Conservation (phyloP, 108 stramenopile genomes). For the Nitzschia sp. region DNA sequence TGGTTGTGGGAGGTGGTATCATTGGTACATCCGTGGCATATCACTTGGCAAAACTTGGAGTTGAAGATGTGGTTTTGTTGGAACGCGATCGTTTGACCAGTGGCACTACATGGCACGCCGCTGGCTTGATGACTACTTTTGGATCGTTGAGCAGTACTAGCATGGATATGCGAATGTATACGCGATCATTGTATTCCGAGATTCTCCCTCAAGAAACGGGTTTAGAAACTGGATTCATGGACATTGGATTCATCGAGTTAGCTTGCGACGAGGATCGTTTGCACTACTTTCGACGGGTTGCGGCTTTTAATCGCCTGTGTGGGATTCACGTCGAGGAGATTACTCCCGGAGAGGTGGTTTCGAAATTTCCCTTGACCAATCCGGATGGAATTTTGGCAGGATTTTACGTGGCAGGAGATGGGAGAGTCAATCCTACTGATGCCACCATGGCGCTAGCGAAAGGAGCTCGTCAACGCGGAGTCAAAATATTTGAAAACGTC, state of each 20-base stretch:
- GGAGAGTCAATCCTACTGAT: slow-evolving; percentile 80
- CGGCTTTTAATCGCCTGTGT: slow-evolving; percentile 70
- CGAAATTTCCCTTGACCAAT: slow-evolving; percentile 49
- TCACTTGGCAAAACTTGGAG: slow-evolving; percentile 60
- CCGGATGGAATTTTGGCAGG: slow-evolving; percentile 64
- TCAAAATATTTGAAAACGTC: slow-evolving; percentile 37
- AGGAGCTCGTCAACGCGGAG: slow-evolving; percentile 53
- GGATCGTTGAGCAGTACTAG: slow-evolving; percentile 42
- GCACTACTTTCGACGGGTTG: slow-evolving; percentile 64
- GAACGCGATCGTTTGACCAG: slow-evolving; percentile 62
- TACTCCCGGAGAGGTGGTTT: slow-evolving; percentile 42
- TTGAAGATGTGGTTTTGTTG: slow-evolving; percentile 58
- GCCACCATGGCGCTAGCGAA: slow-evolving; percentile 65
- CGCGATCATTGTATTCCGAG: slow-evolving; percentile 53
- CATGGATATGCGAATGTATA: slow-evolving; percentile 57
- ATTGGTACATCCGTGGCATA: slow-evolving; percentile 80
- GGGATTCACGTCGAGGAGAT: slow-evolving; percentile 78
- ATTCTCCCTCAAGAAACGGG: slow-evolving; percentile 70
- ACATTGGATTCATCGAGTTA: slow-evolving; percentile 75
- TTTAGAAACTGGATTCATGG: slow-evolving; percentile 58
- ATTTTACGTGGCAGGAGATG: slow-evolving; percentile 70
- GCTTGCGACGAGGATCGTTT: slow-evolving; percentile 58
- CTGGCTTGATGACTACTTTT: slow-evolving; percentile 79
- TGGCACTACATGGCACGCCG: slow-evolving; percentile 88
- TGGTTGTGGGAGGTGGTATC: slow-evolving; percentile 80